A percentile compares a stretch with the other conserved stretches of the same genome.
phyloP scores from a whole-genome alignment of 1,284 basidiomycete genomes.

The Sphagnurus paluster region DNA sequence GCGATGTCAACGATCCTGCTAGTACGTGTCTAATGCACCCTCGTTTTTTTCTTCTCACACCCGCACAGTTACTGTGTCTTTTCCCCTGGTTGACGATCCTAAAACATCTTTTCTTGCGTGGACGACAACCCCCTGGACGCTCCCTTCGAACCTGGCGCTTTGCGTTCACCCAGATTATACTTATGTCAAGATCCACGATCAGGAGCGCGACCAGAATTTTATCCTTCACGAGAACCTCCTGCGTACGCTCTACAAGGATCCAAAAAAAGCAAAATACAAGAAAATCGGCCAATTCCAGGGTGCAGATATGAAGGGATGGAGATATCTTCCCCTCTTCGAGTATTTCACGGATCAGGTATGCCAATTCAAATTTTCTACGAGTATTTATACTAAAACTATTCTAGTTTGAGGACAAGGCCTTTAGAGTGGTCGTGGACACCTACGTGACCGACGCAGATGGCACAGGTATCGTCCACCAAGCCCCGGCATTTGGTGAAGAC shows the following conservation, averaged over 20 bases:
- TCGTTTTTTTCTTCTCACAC: no score
- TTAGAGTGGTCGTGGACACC: slow-evolving; percentile 86
- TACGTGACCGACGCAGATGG: slow-evolving; percentile 95
- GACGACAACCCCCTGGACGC: slow-evolving; percentile 99
- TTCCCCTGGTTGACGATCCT: slow-evolving; percentile 92
- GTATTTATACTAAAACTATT: slow-evolving; percentile 1
- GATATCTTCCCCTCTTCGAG: slow-evolving; percentile 94
- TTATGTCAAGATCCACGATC: slow-evolving; percentile 97
- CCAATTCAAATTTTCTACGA: not conserved
- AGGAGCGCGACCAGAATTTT: slow-evolving; percentile 86
- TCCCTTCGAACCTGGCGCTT: slow-evolving; percentile 93
- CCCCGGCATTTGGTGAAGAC: slow-evolving; percentile 98
- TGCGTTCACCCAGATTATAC: slow-evolving; percentile 97
- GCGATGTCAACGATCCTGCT: slow-evolving; percentile 94
- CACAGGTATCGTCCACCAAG: slow-evolving; percentile 99
- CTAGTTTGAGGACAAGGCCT: slow-evolving; percentile 90
- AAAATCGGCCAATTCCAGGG: slow-evolving; percentile 88
- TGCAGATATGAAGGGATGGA: slow-evolving; percentile 93
- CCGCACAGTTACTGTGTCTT: slow-evolving; percentile 88
- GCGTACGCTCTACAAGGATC: slow-evolving; percentile 93
- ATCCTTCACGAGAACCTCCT: slow-evolving; percentile 92
- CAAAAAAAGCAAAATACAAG: slow-evolving; percentile 97
- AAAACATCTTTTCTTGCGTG: slow-evolving; percentile 91
- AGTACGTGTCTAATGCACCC: slow-evolving; percentile 45
- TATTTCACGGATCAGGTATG: slow-evolving; percentile 92